Base-by-base conservation (phyloP, 768 basidiomycete genomes). In the Podaxis mareebaensis region DNA sequence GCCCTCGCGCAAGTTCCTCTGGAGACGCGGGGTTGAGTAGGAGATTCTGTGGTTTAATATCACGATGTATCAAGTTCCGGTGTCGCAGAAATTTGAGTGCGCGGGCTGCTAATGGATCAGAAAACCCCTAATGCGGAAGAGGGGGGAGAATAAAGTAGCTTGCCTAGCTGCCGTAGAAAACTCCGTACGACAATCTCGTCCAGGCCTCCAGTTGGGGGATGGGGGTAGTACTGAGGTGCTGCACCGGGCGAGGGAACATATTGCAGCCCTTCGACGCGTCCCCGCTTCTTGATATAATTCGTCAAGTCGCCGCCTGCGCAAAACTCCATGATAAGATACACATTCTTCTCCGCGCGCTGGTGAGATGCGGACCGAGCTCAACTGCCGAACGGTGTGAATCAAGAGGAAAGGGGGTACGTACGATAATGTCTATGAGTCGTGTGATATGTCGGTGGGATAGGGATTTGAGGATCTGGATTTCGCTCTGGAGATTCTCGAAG, bases 31-130 rank as follows among this genome's bases (percentile, higher is more conserved):
- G 93, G 61, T 88, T 93, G 24, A 99, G 78, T 0, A 99, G 85
- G 0, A 99, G 82, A 75, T 99, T 99, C 90, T 97, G 95, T 30
- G 97, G 97, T 74, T 99, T 99, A 74, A 99, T 95, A 72, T 99
- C 97, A 53, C 97, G 83, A 74, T 99, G 97, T 39, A 99, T 94
- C 51, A 99, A 84, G 71, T 96, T 91, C 64, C 92, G 83, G 30
- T 90, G 84, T 24, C 96, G 84, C 38, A 99, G 79, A 69, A 98
- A 99, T 73, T 94, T 95, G 70, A 99, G 85, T 2, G 96, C 96
- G 53, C 93, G 89, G 7, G 93, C 96, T 96, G 59, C 39, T 59
- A 48, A n/a, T 59, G 30, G 54, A 60, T 38, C 49, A 48, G 48
- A 54, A 30, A n/a, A 38, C 46, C 17, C 17, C 53, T 20, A 51